phyloP scores from a whole-genome alignment of 176 grass and related monocot genomes.

The bread wheat (Triticum aestivum) region DNA sequence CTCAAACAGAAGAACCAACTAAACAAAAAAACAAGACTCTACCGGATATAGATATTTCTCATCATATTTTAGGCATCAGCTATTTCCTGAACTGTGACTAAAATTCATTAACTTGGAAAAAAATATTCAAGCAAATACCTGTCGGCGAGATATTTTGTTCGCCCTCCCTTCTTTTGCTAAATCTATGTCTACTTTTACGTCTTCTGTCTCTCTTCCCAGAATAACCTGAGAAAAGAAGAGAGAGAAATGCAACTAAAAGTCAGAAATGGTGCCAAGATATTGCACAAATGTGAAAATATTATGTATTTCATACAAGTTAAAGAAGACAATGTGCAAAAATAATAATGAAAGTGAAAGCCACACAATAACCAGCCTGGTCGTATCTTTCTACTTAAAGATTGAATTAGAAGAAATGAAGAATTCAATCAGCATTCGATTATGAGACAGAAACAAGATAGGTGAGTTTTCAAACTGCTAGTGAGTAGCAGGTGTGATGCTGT shows the following conservation, averaged over 20 bases:
- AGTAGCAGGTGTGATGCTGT: background rate
- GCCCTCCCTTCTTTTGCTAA: conserved; percentile 92
- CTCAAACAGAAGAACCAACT: background rate
- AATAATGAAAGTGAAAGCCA: conserved; percentile 1
- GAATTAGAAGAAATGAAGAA: conserved; percentile 28
- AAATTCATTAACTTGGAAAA: conserved; percentile 15
- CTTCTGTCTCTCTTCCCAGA: conserved; percentile 94
- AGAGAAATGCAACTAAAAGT: conserved; percentile 5
- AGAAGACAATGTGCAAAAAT: background rate
- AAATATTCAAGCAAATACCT: conserved; percentile 48
- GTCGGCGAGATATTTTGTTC: conserved; percentile 90
- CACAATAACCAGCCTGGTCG: background rate
- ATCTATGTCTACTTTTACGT: conserved; percentile 94
- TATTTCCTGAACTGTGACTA: conserved; percentile 24
- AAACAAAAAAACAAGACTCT: conserved; percentile 29
- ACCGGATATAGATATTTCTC: conserved; percentile 15
- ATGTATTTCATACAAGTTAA: conserved; percentile 11
- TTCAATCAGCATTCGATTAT: conserved; percentile 3
- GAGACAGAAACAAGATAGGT: conserved; percentile 9
- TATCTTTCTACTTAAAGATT: conserved; percentile 17
- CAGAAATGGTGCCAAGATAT: conserved; percentile 21
- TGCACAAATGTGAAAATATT: conserved; percentile 1
- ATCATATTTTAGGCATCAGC: conserved; percentile 9
- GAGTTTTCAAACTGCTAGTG: background rate
- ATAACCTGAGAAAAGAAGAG: conserved; percentile 53